phyloP scores from a whole-genome alignment of 331 rosid species.

The Rhamnella rubrinervis region DNA sequence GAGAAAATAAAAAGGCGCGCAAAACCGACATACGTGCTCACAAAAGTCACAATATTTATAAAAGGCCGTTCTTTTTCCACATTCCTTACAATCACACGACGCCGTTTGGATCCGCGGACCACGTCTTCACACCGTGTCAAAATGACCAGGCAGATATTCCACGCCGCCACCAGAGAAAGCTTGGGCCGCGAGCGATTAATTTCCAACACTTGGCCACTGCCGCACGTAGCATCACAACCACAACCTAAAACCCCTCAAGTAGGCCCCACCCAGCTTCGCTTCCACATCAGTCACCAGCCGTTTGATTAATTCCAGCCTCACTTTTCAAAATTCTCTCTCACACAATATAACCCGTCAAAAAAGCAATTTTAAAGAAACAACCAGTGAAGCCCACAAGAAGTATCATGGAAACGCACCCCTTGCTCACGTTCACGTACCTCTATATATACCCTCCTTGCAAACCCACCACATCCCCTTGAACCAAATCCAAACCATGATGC shows the following conservation, averaged over 20 bases:
- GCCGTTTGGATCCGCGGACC: background rate
- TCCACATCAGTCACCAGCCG: constrained; percentile 29
- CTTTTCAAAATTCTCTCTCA: constrained; percentile 14
- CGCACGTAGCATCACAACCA: constrained; percentile 33
- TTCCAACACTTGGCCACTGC: constrained; percentile 18
- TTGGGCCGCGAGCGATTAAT: background rate
- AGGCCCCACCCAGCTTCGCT: constrained; percentile 11
- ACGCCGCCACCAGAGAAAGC: constrained; percentile 55
- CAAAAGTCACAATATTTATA: too few relatives aligned
- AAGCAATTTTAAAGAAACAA: constrained; percentile 25
- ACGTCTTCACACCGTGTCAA: background rate
- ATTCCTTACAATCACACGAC: background rate
- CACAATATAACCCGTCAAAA: constrained; percentile 44
- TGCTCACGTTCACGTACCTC: background rate
- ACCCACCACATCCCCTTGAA: background rate
- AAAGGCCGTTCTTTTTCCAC: background rate
- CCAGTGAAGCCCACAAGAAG: constrained; percentile 62
- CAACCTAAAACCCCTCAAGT: constrained; percentile 13
- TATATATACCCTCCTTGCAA: constrained; percentile 28
- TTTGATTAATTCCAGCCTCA: constrained; percentile 3
- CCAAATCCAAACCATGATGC: constrained; percentile 21
- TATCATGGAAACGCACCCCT: constrained; percentile 48
- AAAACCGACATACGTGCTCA: too few relatives aligned
- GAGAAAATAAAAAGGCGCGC: too few relatives aligned
- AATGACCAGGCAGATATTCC: constrained; percentile 8